Evolutionary conservation across 1,284 basidiomycete species (phyloP).

Genomic region (Porodaedalea pini): DNA sequence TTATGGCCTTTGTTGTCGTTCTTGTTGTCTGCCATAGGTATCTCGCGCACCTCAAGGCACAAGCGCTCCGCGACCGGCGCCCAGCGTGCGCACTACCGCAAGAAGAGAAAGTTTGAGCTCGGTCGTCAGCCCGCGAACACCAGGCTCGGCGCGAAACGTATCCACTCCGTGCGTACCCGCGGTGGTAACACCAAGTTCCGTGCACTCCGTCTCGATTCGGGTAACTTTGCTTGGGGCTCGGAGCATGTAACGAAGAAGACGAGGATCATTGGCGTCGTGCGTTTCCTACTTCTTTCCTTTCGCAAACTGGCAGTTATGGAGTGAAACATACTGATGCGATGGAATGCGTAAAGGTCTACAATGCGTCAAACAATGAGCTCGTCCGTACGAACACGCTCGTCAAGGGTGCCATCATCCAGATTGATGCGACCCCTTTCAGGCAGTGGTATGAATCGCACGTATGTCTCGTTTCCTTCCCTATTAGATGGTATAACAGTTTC

Average conservation of each 20-base stretch:
- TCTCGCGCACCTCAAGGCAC: constrained; percentile 91
- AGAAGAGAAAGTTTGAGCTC: constrained; percentile 99
- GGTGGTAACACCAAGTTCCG: constrained; percentile 93
- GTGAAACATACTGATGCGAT: not conserved
- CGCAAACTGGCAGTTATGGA: not conserved
- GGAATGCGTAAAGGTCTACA: constrained; percentile 73
- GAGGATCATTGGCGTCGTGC: constrained; percentile 88
- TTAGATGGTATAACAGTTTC: constrained; percentile 1
- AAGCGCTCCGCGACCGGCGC: constrained; percentile 92
- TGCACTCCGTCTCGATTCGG: constrained; percentile 88
- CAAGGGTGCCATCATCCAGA: constrained; percentile 90
- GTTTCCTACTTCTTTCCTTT: constrained; percentile 30
- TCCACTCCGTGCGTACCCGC: constrained; percentile 90
- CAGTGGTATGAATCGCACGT: constrained; percentile 98
- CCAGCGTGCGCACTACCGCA: constrained; percentile 93
- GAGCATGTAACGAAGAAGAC: constrained; percentile 92
- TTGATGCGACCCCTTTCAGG: constrained; percentile 96
- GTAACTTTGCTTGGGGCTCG: constrained; percentile 97
- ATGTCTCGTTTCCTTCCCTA: constrained; percentile 34
- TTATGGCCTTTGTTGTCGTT: not conserved
- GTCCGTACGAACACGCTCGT: constrained; percentile 98
- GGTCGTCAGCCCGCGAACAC: constrained; percentile 95
- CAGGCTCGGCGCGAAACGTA: constrained; percentile 89
- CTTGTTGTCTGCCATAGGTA: constrained; percentile 54
- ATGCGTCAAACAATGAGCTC: constrained; percentile 97